Conservation (phyloP, 805 yeast species). For the Metschnikowia arizonensis region DNA sequence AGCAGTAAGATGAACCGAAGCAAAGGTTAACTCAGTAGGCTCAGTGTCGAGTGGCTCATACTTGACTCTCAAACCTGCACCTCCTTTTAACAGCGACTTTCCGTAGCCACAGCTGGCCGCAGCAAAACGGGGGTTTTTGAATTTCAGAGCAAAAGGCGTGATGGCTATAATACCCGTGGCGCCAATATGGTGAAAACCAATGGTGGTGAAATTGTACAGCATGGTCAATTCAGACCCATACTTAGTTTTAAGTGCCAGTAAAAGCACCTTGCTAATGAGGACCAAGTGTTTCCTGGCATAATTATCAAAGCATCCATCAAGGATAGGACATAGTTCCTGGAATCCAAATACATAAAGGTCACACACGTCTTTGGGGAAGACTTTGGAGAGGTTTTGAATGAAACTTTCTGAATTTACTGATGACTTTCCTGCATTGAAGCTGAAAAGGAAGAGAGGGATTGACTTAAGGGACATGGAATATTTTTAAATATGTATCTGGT, state of each 20-base stretch:
- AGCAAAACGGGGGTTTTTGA: constrained; percentile 25
- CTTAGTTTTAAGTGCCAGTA: constrained; percentile 30
- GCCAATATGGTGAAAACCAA: constrained; percentile 48
- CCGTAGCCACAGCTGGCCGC: constrained; percentile 52
- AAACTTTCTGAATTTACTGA: constrained; percentile 33
- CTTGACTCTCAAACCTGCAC: constrained; percentile 54
- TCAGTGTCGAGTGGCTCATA: constrained; percentile 19
- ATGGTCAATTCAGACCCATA: constrained; percentile 22
- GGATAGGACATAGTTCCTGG: constrained; percentile 56
- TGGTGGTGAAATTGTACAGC: constrained; percentile 35
- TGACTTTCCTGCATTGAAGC: constrained; percentile 56
- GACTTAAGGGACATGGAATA: constrained; percentile 4
- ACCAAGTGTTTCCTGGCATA: constrained; percentile 36
- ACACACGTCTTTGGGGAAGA: constrained; percentile 33
- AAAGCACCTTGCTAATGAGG: constrained; percentile 30
- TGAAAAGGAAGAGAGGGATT: constrained; percentile 33
- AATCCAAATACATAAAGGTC: constrained; percentile 58
- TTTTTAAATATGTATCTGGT: too few species aligned
- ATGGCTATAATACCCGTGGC: constrained; percentile 54
- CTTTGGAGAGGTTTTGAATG: constrained; percentile 22
- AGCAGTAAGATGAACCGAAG: constrained; percentile 72
- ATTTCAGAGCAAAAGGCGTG: constrained; percentile 38
- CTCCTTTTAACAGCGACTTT: constrained; percentile 71
- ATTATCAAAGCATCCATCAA: constrained; percentile 48
- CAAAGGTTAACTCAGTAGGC: constrained; percentile 51